These are phyloP conservation scores for Agaricus bisporus DNA, from an alignment of 768 basidiomycete species.

Conservation along the genomic window DNA sequence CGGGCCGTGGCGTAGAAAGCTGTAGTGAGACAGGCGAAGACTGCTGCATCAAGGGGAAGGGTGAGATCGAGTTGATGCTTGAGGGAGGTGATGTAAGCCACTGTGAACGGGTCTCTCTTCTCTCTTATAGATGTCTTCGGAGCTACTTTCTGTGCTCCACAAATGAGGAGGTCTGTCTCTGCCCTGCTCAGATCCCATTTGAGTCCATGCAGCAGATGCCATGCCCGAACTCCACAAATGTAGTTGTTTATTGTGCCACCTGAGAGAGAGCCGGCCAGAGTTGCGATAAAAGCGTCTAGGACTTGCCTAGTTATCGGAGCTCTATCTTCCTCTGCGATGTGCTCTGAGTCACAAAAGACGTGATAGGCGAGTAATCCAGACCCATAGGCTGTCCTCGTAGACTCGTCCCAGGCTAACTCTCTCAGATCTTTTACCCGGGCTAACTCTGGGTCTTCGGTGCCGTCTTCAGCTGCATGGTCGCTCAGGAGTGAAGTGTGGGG, in stretches of 20 bases:
- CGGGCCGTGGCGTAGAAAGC: constrained; percentile 29
- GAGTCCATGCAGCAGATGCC: constrained; percentile 38
- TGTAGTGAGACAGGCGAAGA: constrained; percentile 31
- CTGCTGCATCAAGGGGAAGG: constrained; percentile 26
- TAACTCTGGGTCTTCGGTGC: constrained; percentile 14
- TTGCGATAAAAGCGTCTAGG: constrained; percentile 23
- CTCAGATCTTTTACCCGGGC: constrained; percentile 20
- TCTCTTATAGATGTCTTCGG: constrained; percentile 23
- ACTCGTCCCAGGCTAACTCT: constrained; percentile 19
- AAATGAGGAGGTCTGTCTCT: constrained; percentile 22
- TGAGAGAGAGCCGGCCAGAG: constrained; percentile 26
- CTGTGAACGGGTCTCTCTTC: constrained; percentile 25
- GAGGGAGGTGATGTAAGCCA: constrained; percentile 18
- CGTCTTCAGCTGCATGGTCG: background rate
- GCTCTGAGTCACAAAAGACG: constrained; percentile 27
- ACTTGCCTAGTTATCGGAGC: constrained; percentile 21
- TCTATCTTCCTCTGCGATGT: constrained; percentile 24
- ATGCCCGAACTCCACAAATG: constrained; percentile 31
- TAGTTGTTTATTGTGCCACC: constrained; percentile 30
- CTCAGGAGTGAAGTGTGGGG: constrained; percentile 6
- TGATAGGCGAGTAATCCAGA: constrained; percentile 32
- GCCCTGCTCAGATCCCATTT: constrained; percentile 21
- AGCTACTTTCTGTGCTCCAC: constrained; percentile 21
- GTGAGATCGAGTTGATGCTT: constrained; percentile 17
- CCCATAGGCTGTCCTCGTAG: constrained; percentile 29